Evolutionary conservation across 768 basidiomycete genomes (phyloP).

Genomic region (Rhizopogon roseolus): DNA sequence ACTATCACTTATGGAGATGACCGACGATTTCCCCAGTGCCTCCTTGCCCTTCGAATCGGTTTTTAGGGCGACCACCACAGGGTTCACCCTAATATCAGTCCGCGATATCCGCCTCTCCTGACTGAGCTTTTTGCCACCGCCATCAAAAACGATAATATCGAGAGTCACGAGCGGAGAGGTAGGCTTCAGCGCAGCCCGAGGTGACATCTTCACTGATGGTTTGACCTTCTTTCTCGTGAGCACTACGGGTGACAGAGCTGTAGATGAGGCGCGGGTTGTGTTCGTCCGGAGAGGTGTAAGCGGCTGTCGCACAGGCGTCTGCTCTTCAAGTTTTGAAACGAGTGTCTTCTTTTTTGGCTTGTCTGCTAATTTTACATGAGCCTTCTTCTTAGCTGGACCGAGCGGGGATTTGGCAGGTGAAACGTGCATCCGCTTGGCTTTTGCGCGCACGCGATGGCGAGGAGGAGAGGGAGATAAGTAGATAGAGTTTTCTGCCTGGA

Average conservation of each 20-base stretch:
- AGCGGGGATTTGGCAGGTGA: conserved; percentile 17
- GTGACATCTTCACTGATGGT: conserved; percentile 5
- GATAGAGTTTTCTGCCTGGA: conserved; percentile 19
- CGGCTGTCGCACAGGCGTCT: conserved; percentile 30
- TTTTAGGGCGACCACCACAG: background rate
- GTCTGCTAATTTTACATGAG: conserved; percentile 15
- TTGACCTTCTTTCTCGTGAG: conserved; percentile 19
- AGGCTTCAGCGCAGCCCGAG: conserved; percentile 29
- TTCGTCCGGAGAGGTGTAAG: conserved; percentile 36
- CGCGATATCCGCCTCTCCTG: conserved; percentile 59
- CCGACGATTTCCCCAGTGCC: background rate
- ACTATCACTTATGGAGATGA: conserved; percentile 21
- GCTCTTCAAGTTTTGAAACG: conserved; percentile 10
- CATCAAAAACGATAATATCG: conserved; percentile 66
- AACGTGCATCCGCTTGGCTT: conserved; percentile 5
- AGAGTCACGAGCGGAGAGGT: conserved; percentile 51
- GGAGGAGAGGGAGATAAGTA: conserved; percentile 17
- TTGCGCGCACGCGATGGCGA: conserved; percentile 6
- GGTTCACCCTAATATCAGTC: conserved; percentile 36
- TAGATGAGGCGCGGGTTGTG: conserved; percentile 29
- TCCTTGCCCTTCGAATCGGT: conserved; percentile 6
- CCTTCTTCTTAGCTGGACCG: conserved; percentile 25
- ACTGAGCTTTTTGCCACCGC: conserved; percentile 49
- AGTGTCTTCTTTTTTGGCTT: conserved; percentile 10
- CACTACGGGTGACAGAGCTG: conserved; percentile 19